These are phyloP conservation scores for Diaporthe vexans DNA, from an alignment of 2,329 filamentous ascomycete genomes.

Conservation along the genomic window DNA sequence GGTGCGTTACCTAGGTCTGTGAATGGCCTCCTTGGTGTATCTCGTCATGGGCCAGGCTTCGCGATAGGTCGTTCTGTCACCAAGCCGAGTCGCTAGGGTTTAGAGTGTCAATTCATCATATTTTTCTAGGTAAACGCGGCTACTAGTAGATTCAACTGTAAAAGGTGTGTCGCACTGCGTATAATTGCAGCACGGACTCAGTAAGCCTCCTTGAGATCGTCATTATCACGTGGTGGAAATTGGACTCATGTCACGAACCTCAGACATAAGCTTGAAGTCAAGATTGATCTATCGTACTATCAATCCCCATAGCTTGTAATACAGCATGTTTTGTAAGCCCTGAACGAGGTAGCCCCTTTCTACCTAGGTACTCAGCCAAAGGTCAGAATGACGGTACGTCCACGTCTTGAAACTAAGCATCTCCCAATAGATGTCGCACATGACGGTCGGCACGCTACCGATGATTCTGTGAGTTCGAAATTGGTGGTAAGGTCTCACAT, in stretches of 20 bases:
- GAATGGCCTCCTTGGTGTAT: neutral
- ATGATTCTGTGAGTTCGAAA: too few relatives aligned
- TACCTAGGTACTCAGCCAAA: too few relatives aligned
- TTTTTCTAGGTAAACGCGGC: neutral
- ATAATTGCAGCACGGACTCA: neutral
- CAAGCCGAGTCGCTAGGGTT: neutral
- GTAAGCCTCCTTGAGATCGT: neutral
- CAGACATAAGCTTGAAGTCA: neutral
- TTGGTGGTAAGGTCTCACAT: too few relatives aligned
- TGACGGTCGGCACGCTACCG: too few relatives aligned
- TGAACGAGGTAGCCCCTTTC: too few relatives aligned
- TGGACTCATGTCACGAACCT: neutral
- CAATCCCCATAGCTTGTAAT: neutral
- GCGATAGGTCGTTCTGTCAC: neutral
- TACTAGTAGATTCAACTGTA: neutral
- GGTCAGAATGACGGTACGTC: too few relatives aligned
- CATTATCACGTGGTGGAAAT: neutral
- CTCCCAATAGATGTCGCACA: too few relatives aligned
- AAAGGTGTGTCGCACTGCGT: neutral
- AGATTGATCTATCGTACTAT: neutral
- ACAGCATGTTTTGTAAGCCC: too few relatives aligned
- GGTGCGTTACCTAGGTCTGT: neutral
- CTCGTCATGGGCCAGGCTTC: neutral
- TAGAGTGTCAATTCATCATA: neutral
- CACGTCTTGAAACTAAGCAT: too few relatives aligned